Evolutionary conservation across 805 yeast genomes (phyloP).

Genomic region (Clavispora carvajalis): DNA sequence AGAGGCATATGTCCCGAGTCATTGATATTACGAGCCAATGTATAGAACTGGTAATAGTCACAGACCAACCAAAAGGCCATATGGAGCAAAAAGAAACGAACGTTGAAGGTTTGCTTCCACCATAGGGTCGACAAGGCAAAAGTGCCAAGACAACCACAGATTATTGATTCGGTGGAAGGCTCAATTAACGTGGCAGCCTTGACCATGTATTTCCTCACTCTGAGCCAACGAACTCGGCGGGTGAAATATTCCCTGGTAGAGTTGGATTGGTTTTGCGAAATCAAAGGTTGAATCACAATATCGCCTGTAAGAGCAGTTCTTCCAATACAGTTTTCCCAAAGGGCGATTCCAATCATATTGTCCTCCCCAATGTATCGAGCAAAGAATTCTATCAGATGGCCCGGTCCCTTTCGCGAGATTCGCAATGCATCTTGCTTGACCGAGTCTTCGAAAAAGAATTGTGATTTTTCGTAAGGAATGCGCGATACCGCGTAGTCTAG

Average conservation of each 20-base stretch:
- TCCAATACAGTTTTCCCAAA: slow-evolving; percentile 65
- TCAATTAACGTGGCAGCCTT: slow-evolving; percentile 77
- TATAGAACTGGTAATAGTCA: slow-evolving; percentile 57
- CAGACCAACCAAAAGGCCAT: slow-evolving; percentile 56
- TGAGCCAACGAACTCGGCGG: slow-evolving; percentile 76
- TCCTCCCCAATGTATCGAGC: slow-evolving; percentile 86
- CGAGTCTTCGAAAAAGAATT: slow-evolving; percentile 26
- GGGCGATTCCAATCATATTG: slow-evolving; percentile 82
- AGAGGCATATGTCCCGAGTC: slow-evolving; percentile 3
- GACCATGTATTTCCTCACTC: slow-evolving; percentile 87
- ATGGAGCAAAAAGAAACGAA: slow-evolving; percentile 44
- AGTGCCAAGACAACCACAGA: slow-evolving; percentile 64
- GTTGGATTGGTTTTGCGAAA: slow-evolving; percentile 29
- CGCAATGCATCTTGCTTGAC: slow-evolving; percentile 28
- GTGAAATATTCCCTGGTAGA: slow-evolving; percentile 51
- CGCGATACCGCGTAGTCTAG: slow-evolving; percentile 52
- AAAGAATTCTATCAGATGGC: slow-evolving; percentile 60
- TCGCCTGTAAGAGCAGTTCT: slow-evolving; percentile 78
- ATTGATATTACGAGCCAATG: slow-evolving; percentile 29
- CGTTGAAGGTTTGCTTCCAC: slow-evolving; percentile 24
- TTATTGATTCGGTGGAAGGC: slow-evolving; percentile 76
- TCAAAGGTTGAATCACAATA: slow-evolving; percentile 68
- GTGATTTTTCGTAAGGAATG: slow-evolving; percentile 23
- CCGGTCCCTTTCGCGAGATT: slow-evolving; percentile 27
- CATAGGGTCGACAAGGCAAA: slow-evolving; percentile 48